These are phyloP conservation scores for Amanita polypyramis DNA, from an alignment of 768 basidiomycete genomes.

Conservation along the genomic window DNA sequence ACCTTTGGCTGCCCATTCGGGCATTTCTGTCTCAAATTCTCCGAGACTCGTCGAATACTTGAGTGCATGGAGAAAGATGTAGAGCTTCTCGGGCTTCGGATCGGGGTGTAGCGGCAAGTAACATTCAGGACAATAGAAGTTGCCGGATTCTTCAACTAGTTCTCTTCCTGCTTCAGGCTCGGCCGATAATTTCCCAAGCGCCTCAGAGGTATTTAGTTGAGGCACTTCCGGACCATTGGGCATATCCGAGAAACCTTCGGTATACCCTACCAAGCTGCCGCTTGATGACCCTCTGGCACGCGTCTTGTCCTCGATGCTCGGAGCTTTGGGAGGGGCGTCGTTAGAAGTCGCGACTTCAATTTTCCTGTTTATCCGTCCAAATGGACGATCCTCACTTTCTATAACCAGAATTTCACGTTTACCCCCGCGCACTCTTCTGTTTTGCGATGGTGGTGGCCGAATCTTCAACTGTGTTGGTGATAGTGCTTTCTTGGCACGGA, in stretches of 20 bases:
- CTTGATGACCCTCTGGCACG: background rate
- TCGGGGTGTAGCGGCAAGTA: conserved; percentile 91
- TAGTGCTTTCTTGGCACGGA: conserved; percentile 61
- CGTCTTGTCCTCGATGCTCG: background rate
- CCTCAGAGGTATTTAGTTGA: conserved; percentile 42
- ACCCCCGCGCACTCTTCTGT: conserved; percentile 49
- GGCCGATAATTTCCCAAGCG: conserved; percentile 28
- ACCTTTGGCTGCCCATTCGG: conserved; percentile 75
- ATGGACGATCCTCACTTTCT: background rate
- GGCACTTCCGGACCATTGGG: conserved; percentile 12
- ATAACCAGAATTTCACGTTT: conserved; percentile 29
- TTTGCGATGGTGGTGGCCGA: conserved; percentile 49
- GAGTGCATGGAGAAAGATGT: conserved; percentile 92
- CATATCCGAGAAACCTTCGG: background rate
- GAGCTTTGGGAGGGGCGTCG: background rate
- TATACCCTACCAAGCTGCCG: background rate
- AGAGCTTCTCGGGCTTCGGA: conserved; percentile 83
- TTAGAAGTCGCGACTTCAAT: background rate
- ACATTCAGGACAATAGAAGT: conserved; percentile 78
- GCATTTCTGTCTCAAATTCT: conserved; percentile 78
- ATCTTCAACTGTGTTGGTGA: conserved; percentile 30
- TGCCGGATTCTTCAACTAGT: conserved; percentile 24
- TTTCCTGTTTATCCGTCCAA: background rate
- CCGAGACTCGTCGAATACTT: conserved; percentile 77
- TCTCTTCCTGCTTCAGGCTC: conserved; percentile 13